A percentile compares a stretch with the other conserved stretches of the same genome.
These are phyloP conservation scores for Metschnikowia dekortorum DNA, from an alignment of 805 yeast genomes.

Conservation along the genomic window DNA sequence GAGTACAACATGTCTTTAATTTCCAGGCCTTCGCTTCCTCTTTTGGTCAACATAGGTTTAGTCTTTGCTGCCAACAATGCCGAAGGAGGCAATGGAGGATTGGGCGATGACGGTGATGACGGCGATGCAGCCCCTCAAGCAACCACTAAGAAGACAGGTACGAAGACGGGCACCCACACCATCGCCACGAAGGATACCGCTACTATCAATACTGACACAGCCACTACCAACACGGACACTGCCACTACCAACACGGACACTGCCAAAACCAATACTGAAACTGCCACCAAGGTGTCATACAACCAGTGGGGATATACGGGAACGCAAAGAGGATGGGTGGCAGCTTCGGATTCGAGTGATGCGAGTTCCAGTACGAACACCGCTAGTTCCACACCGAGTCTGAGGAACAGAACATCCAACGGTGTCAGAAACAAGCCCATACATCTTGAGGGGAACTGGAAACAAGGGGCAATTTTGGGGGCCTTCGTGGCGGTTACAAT, in stretches of 20 bases:
- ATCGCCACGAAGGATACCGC: neutral
- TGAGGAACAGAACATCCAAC: conserved; percentile 5
- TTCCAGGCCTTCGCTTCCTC: conserved; percentile 8
- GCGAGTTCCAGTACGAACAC: conserved; percentile 4
- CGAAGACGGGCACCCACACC: neutral
- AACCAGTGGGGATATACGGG: conserved; percentile 44
- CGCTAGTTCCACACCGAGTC: conserved; percentile 4
- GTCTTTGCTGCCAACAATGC: conserved; percentile 10
- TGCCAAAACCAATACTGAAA: neutral
- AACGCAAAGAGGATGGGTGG: conserved; percentile 31
- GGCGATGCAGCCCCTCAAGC: neutral
- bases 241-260: conserved; percentile 5
- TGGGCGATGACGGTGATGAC: conserved; percentile 6
- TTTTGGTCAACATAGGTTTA: conserved; percentile 10
- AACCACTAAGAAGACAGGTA: neutral
- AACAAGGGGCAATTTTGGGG: conserved; percentile 6
- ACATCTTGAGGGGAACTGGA: conserved; percentile 6
- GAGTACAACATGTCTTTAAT: conserved; percentile 10
- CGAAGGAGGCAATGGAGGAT: conserved; percentile 12
- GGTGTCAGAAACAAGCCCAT: neutral
- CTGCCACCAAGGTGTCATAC: conserved; percentile 20
- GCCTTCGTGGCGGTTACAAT: conserved; percentile 9
- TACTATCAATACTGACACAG: conserved; percentile 1
- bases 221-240: neutral
- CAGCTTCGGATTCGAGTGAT: neutral